Conservation (phyloP, 768 basidiomycete species). For the Saitozyma podzolica region DNA sequence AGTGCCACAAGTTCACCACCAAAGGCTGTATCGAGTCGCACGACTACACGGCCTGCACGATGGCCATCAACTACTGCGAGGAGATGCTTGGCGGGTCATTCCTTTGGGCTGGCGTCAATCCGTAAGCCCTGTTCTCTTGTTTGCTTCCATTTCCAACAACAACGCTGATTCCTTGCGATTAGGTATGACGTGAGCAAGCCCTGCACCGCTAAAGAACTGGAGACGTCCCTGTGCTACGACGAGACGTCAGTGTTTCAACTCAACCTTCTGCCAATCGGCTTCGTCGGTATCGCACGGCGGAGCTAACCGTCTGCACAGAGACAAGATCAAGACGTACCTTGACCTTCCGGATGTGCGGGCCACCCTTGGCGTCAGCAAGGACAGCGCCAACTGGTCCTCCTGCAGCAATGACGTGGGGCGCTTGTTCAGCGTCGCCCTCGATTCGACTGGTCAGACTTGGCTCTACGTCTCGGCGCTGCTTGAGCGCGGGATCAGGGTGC, state of each 20-base stretch:
- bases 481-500: conserved; percentile 71
- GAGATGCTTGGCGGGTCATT: conserved; percentile 58
- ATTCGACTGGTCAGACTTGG: conserved; percentile 62
- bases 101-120: conserved; percentile 54
- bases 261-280: not conserved
- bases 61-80: conserved; percentile 68
- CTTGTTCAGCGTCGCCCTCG: conserved; percentile 62
- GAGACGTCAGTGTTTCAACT: conserved; percentile 52
- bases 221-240: conserved; percentile 63
- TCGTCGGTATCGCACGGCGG: not conserved
- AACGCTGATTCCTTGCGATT: conserved; percentile 51
- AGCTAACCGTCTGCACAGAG: conserved; percentile 19
- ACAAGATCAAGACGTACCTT: conserved; percentile 64
- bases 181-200: conserved; percentile 70
- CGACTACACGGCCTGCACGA: conserved; percentile 68
- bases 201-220: conserved; percentile 58
- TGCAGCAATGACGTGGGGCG: conserved; percentile 61
- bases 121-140: conserved; percentile 24
- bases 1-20: conserved; percentile 65
- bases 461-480: conserved; percentile 67
- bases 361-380: conserved; percentile 63
- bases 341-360: conserved; percentile 60
- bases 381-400: conserved; percentile 59
- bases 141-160: not conserved
- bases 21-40: conserved; percentile 65